These are phyloP conservation scores for Chalciporus sphaerocephalus DNA, from an alignment of 768 basidiomycete genomes.

Conservation along the genomic window DNA sequence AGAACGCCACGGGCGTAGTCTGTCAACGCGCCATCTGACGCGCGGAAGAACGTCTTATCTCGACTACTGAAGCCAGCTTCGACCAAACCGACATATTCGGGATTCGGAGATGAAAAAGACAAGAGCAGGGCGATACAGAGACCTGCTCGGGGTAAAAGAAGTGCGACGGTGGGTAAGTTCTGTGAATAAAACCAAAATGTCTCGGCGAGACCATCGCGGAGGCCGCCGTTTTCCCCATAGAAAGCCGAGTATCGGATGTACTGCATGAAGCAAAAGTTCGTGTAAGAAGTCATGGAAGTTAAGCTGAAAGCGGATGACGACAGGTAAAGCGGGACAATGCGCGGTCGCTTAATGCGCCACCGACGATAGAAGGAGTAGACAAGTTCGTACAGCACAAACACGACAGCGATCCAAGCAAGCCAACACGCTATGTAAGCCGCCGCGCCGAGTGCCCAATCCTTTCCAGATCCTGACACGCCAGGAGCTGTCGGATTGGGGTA, in stretches of 20 bases:
- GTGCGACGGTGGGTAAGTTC: slow-evolving; percentile 73
- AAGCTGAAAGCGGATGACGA: slow-evolving; percentile 75
- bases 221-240: slow-evolving; percentile 44
- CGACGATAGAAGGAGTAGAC: slow-evolving; percentile 70
- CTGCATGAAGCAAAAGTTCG: slow-evolving; percentile 79
- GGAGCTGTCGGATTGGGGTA: slow-evolving; percentile 66
- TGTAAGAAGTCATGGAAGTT: slow-evolving; percentile 73
- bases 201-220: slow-evolving; percentile 69
- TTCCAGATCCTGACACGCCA: slow-evolving; percentile 66
- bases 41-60: slow-evolving; percentile 73
- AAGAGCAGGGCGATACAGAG: slow-evolving; percentile 71
- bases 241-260: slow-evolving; percentile 74
- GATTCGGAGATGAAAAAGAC: slow-evolving; percentile 50
- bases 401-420: slow-evolving; percentile 65
- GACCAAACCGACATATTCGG: slow-evolving; percentile 42
- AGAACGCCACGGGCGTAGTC: slow-evolving; percentile 75
- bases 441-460: slow-evolving; percentile 77
- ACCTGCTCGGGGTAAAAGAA: slow-evolving; percentile 82
- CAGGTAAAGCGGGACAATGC: slow-evolving; percentile 77
- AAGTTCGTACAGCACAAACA: slow-evolving; percentile 74
- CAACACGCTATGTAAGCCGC: slow-evolving; percentile 84
- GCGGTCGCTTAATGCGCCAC: slow-evolving; percentile 80
- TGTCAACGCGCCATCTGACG: slow-evolving; percentile 61
- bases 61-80: slow-evolving; percentile 48
- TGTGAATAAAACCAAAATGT: slow-evolving; percentile 81